These are phyloP conservation scores for Combretum micranthum DNA, from an alignment of 345 rosid species.

Conservation along the genomic window DNA sequence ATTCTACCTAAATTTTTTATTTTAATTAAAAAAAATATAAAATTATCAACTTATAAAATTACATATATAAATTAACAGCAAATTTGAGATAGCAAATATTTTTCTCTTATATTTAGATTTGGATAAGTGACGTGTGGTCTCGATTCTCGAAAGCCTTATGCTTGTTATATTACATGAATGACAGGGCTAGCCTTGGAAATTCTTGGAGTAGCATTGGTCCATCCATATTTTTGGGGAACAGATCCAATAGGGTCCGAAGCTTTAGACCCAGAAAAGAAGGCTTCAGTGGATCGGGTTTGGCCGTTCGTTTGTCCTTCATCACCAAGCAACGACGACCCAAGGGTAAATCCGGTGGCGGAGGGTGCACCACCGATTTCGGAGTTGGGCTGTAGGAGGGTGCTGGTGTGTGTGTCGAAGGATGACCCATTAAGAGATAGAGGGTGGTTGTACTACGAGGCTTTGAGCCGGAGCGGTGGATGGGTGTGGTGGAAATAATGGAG, in stretches of 20 bases:
- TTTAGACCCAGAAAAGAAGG: slow-evolving; percentile 19
- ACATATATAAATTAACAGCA: too few relatives aligned
- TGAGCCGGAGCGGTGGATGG: slow-evolving; percentile 44
- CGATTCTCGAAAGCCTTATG: too few relatives aligned
- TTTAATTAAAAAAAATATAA: too few relatives aligned
- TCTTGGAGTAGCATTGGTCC: slow-evolving; percentile 32
- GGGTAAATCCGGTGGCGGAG: slow-evolving; percentile 35
- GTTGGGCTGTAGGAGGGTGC: slow-evolving; percentile 31
- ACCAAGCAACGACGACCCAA: slow-evolving; percentile 48
- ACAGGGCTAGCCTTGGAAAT: slow-evolving; percentile 3
- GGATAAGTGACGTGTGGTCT: too few relatives aligned
- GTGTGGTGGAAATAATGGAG: slow-evolving; percentile 38
- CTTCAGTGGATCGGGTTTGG: slow-evolving; percentile 28
- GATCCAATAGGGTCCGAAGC: slow-evolving; percentile 41
- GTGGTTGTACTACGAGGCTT: slow-evolving; percentile 28
- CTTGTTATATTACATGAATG: too few relatives aligned
- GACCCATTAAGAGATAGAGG: slow-evolving; percentile 45
- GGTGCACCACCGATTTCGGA: slow-evolving; percentile 33
- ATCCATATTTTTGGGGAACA: slow-evolving; percentile 42
- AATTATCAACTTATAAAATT: too few relatives aligned
- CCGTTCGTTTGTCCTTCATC: slow-evolving; percentile 31
- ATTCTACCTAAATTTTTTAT: too few relatives aligned
- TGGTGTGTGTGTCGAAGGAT: slow-evolving; percentile 50
- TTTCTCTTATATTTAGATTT: too few relatives aligned
- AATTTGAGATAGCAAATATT: too few relatives aligned